These are phyloP conservation scores for Metschnikowia drakensbergensis DNA, from an alignment of 805 yeast genomes.

Conservation along the genomic window DNA sequence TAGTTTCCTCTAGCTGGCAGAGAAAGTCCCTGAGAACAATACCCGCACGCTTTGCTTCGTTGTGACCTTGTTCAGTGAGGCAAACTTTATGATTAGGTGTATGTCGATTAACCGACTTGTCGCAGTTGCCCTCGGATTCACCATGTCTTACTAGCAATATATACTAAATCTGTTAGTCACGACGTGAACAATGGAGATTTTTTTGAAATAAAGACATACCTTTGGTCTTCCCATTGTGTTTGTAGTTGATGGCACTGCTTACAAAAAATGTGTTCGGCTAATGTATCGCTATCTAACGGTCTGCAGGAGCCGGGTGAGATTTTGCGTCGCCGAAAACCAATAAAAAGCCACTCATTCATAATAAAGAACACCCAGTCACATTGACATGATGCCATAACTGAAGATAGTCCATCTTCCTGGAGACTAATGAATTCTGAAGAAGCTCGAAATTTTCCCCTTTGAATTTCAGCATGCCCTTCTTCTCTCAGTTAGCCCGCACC, in stretches of 20 bases:
- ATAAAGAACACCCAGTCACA: neutral
- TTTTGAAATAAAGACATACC: conserved; percentile 21
- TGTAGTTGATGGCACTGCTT: neutral
- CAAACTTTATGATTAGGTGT: conserved; percentile 80
- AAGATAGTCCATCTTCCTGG: too few species aligned
- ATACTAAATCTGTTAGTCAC: conserved; percentile 37
- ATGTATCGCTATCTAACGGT: neutral
- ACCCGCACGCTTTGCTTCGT: conserved; percentile 62
- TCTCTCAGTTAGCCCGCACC: neutral
- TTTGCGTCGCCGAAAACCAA: conserved; percentile 2
- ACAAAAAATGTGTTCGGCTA: neutral
- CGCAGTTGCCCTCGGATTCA: conserved; percentile 86
- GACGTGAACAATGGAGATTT: neutral
- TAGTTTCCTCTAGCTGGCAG: conserved; percentile 26
- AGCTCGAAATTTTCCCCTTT: too few species aligned
- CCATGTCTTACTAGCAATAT: conserved; percentile 87
- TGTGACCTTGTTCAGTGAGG: conserved; percentile 66
- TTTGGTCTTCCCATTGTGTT: conserved; percentile 30
- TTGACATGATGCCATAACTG: too few species aligned
- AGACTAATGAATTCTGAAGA: too few species aligned
- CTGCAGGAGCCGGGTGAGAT: neutral
- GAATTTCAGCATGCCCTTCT: neutral
- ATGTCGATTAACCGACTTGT: conserved; percentile 72
- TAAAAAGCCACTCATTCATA: neutral
- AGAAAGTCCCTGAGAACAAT: conserved; percentile 40